Conservation (phyloP, 169 alveolate species). For the Hepatocystis sp. region DNA sequence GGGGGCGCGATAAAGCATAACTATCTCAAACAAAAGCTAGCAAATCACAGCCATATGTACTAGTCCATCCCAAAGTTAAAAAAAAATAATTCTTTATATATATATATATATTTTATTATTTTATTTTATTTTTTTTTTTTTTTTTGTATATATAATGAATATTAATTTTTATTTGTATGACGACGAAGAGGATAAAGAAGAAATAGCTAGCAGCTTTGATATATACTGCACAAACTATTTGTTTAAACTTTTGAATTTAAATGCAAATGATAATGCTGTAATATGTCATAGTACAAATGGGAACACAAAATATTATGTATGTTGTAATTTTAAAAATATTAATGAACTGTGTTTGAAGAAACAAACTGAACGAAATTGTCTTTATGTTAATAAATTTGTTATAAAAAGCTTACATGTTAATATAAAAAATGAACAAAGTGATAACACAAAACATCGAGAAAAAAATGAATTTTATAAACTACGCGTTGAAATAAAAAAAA, state of each 20-base stretch:
- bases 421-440: not conserved
- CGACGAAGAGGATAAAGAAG: slow-evolving; percentile 43
- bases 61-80: too few species aligned
- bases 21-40: too few species aligned
- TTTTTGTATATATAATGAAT: slow-evolving; percentile 17
- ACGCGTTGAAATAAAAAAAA: slow-evolving; percentile 24
- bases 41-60: too few species aligned
- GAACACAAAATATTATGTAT: slow-evolving; percentile 11
- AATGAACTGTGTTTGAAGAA: slow-evolving; percentile 10
- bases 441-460: not conserved
- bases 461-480: not conserved
- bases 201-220: slow-evolving; percentile 48
- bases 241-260: slow-evolving; percentile 14
- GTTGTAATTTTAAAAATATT: slow-evolving; percentile 30
- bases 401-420: slow-evolving; percentile 26
- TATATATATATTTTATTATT: too few species aligned
- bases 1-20: too few species aligned
- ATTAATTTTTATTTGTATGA: slow-evolving; percentile 35
- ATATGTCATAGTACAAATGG: slow-evolving; percentile 9
- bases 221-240: slow-evolving; percentile 44
- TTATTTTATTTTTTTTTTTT: too few species aligned
- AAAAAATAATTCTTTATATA: too few species aligned
- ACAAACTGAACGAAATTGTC: slow-evolving; percentile 17
- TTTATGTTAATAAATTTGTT: slow-evolving; percentile 30
- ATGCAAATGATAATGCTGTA: slow-evolving; percentile 44